These are phyloP conservation scores for Aspergillus intermedius DNA, from an alignment of 2,329 filamentous ascomycete species.

Conservation along the genomic window DNA sequence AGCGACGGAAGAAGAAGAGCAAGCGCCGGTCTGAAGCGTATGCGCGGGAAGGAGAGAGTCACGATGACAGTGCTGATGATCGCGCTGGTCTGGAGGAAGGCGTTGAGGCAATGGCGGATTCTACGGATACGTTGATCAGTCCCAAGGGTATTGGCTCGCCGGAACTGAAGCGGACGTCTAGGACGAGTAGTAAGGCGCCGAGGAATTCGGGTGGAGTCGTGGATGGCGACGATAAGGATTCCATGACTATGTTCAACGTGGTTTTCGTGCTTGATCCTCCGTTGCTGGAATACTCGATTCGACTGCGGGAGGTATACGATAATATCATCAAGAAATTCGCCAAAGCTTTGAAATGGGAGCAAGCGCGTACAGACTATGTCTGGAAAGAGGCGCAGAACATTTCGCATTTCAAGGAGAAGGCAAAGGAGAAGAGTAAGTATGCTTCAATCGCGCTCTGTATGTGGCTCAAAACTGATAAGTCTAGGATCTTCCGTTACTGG, in stretches of 20 bases:
- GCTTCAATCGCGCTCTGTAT: not conserved
- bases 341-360: slow-evolving; percentile 86
- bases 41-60: slow-evolving; percentile 26
- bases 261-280: slow-evolving; percentile 85
- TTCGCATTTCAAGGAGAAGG: slow-evolving; percentile 72
- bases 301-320: slow-evolving; percentile 73
- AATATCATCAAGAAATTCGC: slow-evolving; percentile 89
- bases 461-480: slow-evolving; percentile 9
- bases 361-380: slow-evolving; percentile 82
- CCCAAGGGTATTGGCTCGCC: slow-evolving; percentile 15
- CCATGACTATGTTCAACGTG: slow-evolving; percentile 96
- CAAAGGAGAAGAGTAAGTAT: slow-evolving; percentile 51
- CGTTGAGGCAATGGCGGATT: slow-evolving; percentile 24
- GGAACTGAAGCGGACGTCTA: slow-evolving; percentile 19
- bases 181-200: slow-evolving; percentile 14
- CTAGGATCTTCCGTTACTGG: slow-evolving; percentile 29
- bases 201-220: slow-evolving; percentile 17
- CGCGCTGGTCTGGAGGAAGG: slow-evolving; percentile 23
- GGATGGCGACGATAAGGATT: slow-evolving; percentile 42
- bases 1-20: slow-evolving; percentile 44
- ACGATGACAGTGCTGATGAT: slow-evolving; percentile 31
- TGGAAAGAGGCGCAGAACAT: slow-evolving; percentile 86
- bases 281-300: slow-evolving; percentile 65
- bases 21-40: slow-evolving; percentile 27
- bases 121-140: slow-evolving; percentile 18